Evolutionary conservation across 257 asterid genomes (phyloP).

Genomic region (Solanum sejunctum): DNA sequence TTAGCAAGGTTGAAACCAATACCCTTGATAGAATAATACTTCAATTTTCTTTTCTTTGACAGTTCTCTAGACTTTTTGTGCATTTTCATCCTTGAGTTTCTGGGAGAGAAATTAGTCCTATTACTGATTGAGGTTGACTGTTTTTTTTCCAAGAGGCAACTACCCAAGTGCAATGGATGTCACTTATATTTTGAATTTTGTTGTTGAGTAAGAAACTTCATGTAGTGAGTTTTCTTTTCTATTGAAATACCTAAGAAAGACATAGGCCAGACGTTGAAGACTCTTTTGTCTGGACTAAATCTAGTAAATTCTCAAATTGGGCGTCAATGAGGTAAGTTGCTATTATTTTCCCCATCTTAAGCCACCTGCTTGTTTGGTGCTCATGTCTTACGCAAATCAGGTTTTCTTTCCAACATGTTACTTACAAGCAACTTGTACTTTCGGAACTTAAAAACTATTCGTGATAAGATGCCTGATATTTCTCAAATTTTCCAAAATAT

Average conservation of each 20-base stretch:
- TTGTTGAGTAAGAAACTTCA: background rate
- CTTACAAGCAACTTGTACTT: background rate
- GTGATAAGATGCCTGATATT: background rate
- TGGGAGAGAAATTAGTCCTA: background rate
- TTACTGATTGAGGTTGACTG: background rate
- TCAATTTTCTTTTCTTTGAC: background rate
- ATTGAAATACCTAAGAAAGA: background rate
- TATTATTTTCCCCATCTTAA: background rate
- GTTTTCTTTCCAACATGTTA: background rate
- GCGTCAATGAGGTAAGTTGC: background rate
- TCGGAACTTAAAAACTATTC: background rate
- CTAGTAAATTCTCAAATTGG: background rate
- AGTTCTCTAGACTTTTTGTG: background rate
- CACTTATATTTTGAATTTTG: too few relatives aligned
- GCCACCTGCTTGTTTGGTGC: background rate
- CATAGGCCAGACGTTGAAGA: background rate
- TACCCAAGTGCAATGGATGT: background rate
- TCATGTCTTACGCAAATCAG: background rate
- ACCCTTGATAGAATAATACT: background rate
- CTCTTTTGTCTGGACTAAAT: background rate
- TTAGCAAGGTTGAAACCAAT: background rate
- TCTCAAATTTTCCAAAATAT: background rate
- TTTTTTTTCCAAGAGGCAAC: too few relatives aligned
- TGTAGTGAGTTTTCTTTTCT: background rate
- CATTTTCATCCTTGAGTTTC: background rate